These are phyloP conservation scores for Silene conica DNA, from an alignment of 148 eudicot species.

Conservation along the genomic window DNA sequence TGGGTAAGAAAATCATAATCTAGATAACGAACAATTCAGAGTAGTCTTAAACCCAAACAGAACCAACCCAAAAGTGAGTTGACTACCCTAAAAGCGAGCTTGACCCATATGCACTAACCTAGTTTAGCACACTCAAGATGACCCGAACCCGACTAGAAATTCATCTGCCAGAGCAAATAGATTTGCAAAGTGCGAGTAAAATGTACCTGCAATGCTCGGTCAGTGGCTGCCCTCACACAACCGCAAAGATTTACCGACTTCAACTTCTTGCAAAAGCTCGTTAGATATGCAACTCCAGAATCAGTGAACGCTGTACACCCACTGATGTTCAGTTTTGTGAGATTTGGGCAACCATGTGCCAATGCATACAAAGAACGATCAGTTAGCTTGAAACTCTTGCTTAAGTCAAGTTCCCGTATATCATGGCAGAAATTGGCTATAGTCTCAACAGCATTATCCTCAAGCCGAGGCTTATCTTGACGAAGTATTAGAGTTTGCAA, in stretches of 20 bases:
- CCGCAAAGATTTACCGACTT: constrained; percentile 82
- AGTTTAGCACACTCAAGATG: background rate
- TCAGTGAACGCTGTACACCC: constrained; percentile 79
- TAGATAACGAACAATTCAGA: background rate
- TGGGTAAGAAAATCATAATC: background rate
- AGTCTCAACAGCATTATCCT: constrained; percentile 66
- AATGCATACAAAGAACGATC: constrained; percentile 73
- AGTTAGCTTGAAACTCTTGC: constrained; percentile 85
- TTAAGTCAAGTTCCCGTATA: constrained; percentile 77
- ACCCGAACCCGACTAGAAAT: background rate
- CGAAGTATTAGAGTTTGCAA: constrained; percentile 61
- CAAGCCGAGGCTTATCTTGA: constrained; percentile 83
- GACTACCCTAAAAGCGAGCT: no score
- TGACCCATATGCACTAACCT: background rate
- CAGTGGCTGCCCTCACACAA: constrained; percentile 84
- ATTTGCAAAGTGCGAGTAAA: background rate
- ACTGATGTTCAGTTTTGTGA: constrained; percentile 75
- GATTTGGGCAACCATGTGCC: constrained; percentile 83
- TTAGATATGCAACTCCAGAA: constrained; percentile 57
- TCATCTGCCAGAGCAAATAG: background rate
- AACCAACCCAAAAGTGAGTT: background rate
- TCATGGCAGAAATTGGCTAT: constrained; percentile 69
- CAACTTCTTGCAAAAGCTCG: constrained; percentile 58
- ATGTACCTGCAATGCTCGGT: constrained; percentile 75
- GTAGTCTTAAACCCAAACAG: background rate